Evolutionary conservation across 1,284 basidiomycete genomes (phyloP), one percentile per base, ranked within the genome.

Genomic region (Ganoderma resinaceum): DNA sequence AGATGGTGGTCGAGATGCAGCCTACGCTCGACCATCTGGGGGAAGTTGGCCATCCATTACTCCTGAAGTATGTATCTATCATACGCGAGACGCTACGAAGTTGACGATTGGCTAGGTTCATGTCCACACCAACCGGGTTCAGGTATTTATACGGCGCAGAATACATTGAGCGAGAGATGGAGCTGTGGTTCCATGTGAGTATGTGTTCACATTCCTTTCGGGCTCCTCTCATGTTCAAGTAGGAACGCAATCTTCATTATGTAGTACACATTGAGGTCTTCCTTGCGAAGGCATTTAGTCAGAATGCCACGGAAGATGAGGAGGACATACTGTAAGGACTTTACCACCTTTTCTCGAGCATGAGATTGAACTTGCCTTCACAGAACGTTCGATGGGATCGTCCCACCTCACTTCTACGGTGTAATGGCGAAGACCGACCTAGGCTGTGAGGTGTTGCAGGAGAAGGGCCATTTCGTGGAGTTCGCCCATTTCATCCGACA

Each of bases 401-500:
- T 96, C 1, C 98, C 98, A 1, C 91, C 94, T 4, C 97, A 99
- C 79, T 99, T 99, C 81, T 98, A 99, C 75, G 97, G 97, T 29
- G 96, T 99, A 79, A 94, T 99, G 85, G 93, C 95, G 57, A 98
- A 98, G 79, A 99, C 98, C 0, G 92, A 93, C 62, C 91, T 97
- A 65, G 98, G 98, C 0, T 97, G 96, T 79, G 92, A 94, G 76
- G 90, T 97, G 16, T 82, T 99, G 55, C 87, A 91, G 65, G 94
- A 96, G 69, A 96, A 94, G 75, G 95, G 95, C 0, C 95, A 99
- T 77, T 97, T 99, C 76, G 80, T 86, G 8, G 95, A 97, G 69
- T 98, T 99, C 78, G 91, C 95, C 0, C 91, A 95, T 70, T 94
- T 97, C 73, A 95, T 99, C 66, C 88, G 95, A 20, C 86, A 91